These are phyloP conservation scores for Bidens hawaiensis DNA, from an alignment of 140 eudicot species.

Conservation along the genomic window DNA sequence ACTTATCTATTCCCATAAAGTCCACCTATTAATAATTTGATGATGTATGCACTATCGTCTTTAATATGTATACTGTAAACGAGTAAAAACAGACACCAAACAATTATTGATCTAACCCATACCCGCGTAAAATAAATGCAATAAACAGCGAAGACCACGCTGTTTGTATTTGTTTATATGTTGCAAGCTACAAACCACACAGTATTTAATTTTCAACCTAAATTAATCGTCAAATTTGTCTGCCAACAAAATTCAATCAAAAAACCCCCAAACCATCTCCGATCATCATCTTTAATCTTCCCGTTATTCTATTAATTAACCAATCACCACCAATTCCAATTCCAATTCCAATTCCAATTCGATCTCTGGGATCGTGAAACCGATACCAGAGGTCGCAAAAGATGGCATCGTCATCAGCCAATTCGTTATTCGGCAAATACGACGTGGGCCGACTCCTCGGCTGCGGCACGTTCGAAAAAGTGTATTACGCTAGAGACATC, in stretches of 20 bases:
- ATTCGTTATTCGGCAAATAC: constrained; percentile 50
- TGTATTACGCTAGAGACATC: constrained; percentile 53
- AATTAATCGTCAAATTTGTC: not conserved
- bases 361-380: constrained; percentile 27
- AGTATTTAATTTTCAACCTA: constrained; percentile 6
- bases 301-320: not conserved
- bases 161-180: constrained; percentile 13
- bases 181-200: no score
- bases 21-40: no score
- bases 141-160: constrained; percentile 17
- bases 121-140: not conserved
- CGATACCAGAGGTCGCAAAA: constrained; percentile 32
- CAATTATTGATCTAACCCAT: no score
- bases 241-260: not conserved
- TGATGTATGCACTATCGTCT: no score
- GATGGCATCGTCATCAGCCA: constrained; percentile 15
- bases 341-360: no score
- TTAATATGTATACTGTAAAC: no score
- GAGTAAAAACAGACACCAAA: no score
- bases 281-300: constrained; percentile 9
- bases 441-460: constrained; percentile 66
- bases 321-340: constrained; percentile 12
- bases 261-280: constrained; percentile 33
- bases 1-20: no score
- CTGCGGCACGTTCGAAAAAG: constrained; percentile 69